Conservation (phyloP, 495 filamentous ascomycete genomes). For the Neurospora sp. region DNA sequence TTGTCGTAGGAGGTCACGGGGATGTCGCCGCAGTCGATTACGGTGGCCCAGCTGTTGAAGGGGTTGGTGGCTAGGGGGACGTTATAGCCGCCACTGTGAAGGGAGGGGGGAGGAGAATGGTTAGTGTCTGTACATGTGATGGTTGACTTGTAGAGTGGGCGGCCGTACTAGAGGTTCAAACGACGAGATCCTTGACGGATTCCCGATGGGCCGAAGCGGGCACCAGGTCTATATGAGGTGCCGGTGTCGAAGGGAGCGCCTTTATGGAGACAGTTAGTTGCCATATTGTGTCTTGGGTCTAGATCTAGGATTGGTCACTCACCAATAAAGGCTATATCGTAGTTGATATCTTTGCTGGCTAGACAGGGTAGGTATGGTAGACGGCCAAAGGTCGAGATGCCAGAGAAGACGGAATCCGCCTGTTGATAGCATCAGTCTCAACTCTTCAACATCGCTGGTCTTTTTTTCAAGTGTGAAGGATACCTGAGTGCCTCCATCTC, state of each 20-base stretch:
- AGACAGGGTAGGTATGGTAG: slow-evolving; percentile 67
- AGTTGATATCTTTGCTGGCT: slow-evolving; percentile 50
- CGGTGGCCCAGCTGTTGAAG: slow-evolving; percentile 63
- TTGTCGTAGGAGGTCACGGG: slow-evolving; percentile 76
- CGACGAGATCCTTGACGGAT: slow-evolving; percentile 75
- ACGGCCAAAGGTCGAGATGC: slow-evolving; percentile 78
- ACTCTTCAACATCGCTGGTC: not conserved
- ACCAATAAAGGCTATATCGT: slow-evolving; percentile 77
- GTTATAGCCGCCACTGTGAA: slow-evolving; percentile 59
- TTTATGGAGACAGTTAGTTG: slow-evolving; percentile 12
- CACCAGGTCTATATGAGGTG: slow-evolving; percentile 43
- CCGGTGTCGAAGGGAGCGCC: slow-evolving; percentile 33
- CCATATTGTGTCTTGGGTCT: slow-evolving; percentile 43
- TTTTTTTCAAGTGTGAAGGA: not conserved
- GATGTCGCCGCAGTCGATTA: slow-evolving; percentile 80
- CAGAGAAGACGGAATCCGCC: slow-evolving; percentile 59
- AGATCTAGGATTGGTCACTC: slow-evolving; percentile 51
- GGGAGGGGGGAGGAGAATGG: not conserved
- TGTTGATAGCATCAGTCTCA: slow-evolving; percentile 12
- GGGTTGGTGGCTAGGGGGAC: slow-evolving; percentile 71
- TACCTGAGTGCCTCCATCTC: slow-evolving; percentile 49
- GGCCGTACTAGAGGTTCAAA: slow-evolving; percentile 49
- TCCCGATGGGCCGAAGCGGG: slow-evolving; percentile 75
- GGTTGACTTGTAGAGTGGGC: not conserved
- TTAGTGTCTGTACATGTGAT: not conserved